Base-by-base conservation (phyloP, 257 asterid species). In the Ocimum tenuiflorum region DNA sequence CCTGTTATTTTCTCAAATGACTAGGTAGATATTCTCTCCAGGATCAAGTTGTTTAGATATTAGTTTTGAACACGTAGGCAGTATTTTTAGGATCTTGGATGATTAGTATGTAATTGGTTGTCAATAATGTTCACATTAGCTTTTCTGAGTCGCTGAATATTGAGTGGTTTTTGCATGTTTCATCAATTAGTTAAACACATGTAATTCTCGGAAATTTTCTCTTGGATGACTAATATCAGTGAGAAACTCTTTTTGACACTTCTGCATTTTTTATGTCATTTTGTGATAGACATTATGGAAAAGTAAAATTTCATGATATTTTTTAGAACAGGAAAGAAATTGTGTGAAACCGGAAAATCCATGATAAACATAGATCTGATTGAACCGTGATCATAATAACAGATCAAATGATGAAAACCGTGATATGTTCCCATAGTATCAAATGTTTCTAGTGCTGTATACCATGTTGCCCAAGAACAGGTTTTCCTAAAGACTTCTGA, bases 1-100 rank as follows among this genome's bases (percentile, higher is more conserved):
- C 55, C 53, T 67, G 38, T 53, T 11, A 43, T 36, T 53, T 23
- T 14, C 29, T 60, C 52, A 43, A 13, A 31, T 53, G 73, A 14
- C 38, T 73, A 38, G 55, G 60, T 60, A 53, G 50, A 45, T 31
- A 33, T 19, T 62, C 24, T 41, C 18, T 59, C 15, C 55, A 54
- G 10, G 54, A 24, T 47, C 59, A 61, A 55, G 57, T 23, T 46
- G 62, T 17, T 61, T 42, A 23, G 19, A 12, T 22, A 33, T 47
- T 56, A 46, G 70, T 60, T 22, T 31, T 60, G 74, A 59, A 38
- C 9, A 8, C 8, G 3, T 38, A 60, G 68, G 39, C 24, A 39
- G 36, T 20, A 72, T 22, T 12, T 10, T 3, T 18, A 24, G 49
- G 39, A 23, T 9, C 39, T 35, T 47, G 58, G 52, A 22, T 47